Base-by-base conservation (phyloP, 495 filamentous ascomycete species). In the Daldinia childiae region DNA sequence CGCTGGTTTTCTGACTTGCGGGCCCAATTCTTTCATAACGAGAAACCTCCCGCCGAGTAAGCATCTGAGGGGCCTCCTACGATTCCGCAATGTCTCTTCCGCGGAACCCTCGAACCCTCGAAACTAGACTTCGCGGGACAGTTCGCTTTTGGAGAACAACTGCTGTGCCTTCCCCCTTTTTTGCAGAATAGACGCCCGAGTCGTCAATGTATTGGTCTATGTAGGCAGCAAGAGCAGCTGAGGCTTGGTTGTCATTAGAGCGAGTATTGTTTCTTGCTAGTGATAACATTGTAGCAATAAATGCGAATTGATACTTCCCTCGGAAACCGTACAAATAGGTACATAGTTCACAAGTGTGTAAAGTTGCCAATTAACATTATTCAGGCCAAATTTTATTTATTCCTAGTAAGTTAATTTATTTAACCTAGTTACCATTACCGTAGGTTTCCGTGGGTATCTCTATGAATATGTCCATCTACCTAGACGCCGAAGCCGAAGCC, bases 281-380 rank as follows among this genome's bases (percentile, higher is more conserved):
- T 63, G 70, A 69, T 72, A 57, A 68, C 65, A 54, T 45, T 75
- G 70, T 77, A 75, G 73, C 65, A 67, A 67, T 75, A 75, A 75
- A 72, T 56, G 57, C 66, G 69, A 75, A 74, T 77, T 77, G 72
- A 77, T 71, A 63, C 54, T 68, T 70, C 58, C 29, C 48, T 68
- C 58, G 60, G 45, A 56, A 61, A 43, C 19, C n/a, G 5, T 54
- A 29, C 50, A 5, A 54, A 30, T 54, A 29, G 27, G 50, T 54
- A 24, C 50, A 24, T 54, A 54, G 11, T 30, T 15, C 15, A 30
- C 27, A 54, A 29, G 50, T 54, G 43, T 48, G 43, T 24, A 48
- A 48, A 48, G 17, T 48, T 48, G 21, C 15, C 43, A 48, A 48
- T 24, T 21, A 48, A 24, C 3, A 12, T 48, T 21, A 48, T 24